Base-by-base conservation (phyloP, 306 rosid species). In the Medicago lupulina region DNA sequence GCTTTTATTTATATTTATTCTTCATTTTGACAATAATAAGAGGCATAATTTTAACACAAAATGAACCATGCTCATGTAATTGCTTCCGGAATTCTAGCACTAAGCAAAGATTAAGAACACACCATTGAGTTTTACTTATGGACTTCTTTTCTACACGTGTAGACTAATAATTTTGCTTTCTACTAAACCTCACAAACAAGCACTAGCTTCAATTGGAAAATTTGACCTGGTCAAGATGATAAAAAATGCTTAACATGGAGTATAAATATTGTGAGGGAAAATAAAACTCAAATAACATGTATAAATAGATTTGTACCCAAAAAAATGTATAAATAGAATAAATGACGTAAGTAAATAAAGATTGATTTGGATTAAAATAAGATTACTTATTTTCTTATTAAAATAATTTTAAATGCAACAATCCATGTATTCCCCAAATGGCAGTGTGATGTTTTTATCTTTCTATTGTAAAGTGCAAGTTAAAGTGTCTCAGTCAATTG, bases 131-230 rank as follows among this genome's bases (percentile, higher is more conserved):
- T 50, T 16, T 67, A 75, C 51, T 65, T 25, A 76, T 65, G 90
- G 87, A 80, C 65, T 83, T 50, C 31, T 66, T 83, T 63, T 60
- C 36, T 55, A 83, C 91, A 80, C 81, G 86, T 83, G 89, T 76
- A 68, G 62, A 58, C 44, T 34, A 31, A 16, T 16, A 64, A 47
- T 49, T 73, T 75, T 50, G 67, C 10, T 73, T 82, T 18, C 73
- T 23, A 36, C 61, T 72, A 44, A 70, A 36, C 79, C 78, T 58
- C 65, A 31, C 25, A 61, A 67, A 44, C 64, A 3, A 28, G 15
- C 12, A 55, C 67, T 58, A 8, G 40, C 84, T 79, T 57, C 36
- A 74, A 80, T 79, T 81, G 86, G 88, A 28, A 16, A 55, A 79
- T 81, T 83, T 88, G 90, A 86, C 91, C 83, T 15, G 43, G 86